These are phyloP conservation scores for Fusarium sp. DNA, from an alignment of 2,329 filamentous ascomycete species.

Conservation along the genomic window DNA sequence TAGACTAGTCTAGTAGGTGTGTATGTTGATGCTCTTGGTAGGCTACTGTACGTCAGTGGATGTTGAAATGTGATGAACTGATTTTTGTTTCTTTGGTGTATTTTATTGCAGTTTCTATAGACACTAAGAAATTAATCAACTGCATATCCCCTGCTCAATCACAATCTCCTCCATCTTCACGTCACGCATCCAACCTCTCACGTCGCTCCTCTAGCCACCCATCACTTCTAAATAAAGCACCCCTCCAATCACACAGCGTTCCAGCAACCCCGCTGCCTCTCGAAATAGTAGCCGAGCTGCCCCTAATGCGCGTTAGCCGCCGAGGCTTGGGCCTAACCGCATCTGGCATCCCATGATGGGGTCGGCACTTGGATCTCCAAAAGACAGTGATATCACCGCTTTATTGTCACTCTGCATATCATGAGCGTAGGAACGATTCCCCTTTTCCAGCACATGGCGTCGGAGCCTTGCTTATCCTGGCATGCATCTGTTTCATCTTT, in stretches of 20 bases:
- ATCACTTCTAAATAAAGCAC: conserved; percentile 33
- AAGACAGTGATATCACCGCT: conserved; percentile 15
- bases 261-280: conserved; percentile 14
- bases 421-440: neutral
- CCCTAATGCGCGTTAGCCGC: conserved; percentile 43
- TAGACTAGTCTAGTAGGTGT: too few relatives aligned
- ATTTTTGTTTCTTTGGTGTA: neutral
- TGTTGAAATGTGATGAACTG: neutral
- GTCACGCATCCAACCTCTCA: conserved; percentile 34
- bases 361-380: conserved; percentile 5
- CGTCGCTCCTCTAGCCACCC: conserved; percentile 18
- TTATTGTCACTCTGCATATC: conserved; percentile 1
- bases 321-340: conserved; percentile 9
- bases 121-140: neutral
- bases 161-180: conserved; percentile 32
- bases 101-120: neutral
- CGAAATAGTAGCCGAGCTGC: conserved; percentile 32
- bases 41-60: neutral
- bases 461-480: conserved; percentile 15
- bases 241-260: conserved; percentile 27
- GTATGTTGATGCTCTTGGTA: neutral
- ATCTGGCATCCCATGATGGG: neutral
- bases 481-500: conserved; percentile 25
- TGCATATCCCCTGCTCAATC: conserved; percentile 17
- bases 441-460: neutral